phyloP scores from a whole-genome alignment of 371 early-diverging fungal species.

The Lichtheimia hyalospora region DNA sequence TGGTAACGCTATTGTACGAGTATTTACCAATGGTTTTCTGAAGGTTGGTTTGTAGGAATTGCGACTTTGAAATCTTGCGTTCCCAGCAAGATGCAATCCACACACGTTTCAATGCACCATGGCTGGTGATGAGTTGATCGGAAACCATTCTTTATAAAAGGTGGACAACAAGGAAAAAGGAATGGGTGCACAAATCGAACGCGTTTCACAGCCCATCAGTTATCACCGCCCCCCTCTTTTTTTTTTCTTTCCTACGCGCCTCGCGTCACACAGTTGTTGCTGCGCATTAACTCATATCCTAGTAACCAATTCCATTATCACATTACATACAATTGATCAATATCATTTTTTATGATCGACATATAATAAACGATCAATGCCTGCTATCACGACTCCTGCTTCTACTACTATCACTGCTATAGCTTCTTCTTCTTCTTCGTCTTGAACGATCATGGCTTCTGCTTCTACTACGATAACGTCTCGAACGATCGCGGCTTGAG shows the following conservation, averaged over 20 bases:
- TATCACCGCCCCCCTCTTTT: too few species aligned
- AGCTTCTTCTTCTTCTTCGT: constrained; percentile 2
- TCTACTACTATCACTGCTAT: constrained; percentile 6
- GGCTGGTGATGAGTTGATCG: constrained; percentile 63
- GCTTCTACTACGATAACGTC: constrained; percentile 11
- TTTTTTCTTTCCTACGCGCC: too few species aligned
- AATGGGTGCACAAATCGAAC: too few species aligned
- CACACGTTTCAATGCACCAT: constrained; percentile 93
- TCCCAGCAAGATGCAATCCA: constrained; percentile 99
- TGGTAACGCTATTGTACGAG: background rate
- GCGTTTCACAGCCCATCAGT: too few species aligned
- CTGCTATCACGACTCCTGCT: background rate
- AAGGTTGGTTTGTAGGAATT: constrained; percentile 90
- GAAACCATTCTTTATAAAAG: background rate
- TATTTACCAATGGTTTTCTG: constrained; percentile 76
- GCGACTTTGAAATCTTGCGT: constrained; percentile 92
- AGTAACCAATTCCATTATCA: too few species aligned
- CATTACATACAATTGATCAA: too few species aligned
- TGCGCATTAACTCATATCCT: too few species aligned
- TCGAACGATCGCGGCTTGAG: background rate
- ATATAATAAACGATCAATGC: too few species aligned
- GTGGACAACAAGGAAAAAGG: background rate
- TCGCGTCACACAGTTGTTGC: too few species aligned
- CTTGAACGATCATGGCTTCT: background rate
- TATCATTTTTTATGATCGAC: too few species aligned